Base-by-base conservation (phyloP, 1,139 yeast genomes). In the Pichia sp. region DNA sequence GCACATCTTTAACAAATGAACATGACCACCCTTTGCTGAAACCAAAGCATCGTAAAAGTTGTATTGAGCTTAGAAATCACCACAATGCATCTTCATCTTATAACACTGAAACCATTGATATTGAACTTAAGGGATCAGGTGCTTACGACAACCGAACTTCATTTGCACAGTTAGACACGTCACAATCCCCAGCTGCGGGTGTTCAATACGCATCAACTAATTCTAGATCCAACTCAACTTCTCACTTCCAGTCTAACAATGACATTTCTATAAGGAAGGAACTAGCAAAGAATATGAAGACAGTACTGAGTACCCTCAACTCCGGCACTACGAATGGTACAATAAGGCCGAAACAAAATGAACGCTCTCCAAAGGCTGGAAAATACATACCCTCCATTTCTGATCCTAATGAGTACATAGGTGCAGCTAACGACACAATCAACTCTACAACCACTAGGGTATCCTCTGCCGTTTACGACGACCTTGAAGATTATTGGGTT, bases 401-500 rank as follows among this genome's bases (percentile, higher is more conserved):
- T n/a, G n/a, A n/a, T n/a, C n/a, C n/a, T n/a, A n/a, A n/a, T n/a
- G n/a, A n/a, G n/a, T n/a, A n/a, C n/a, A n/a, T n/a, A n/a, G n/a
- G n/a, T n/a, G n/a, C n/a, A n/a, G n/a, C n/a, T n/a, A n/a, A n/a
- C n/a, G n/a, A n/a, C n/a, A n/a, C n/a, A n/a, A n/a, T n/a, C n/a
- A n/a, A n/a, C n/a, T 14, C 27, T 5, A 25, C 16, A 11, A 35
- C 39, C 3, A 35, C 33, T 4, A 19, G 30, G 7, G 30, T 51
- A 1, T 46, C 53, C 3, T 51, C 58, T 18, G 55, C 49, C 6
- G 22, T 55, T 12, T 52, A 53, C 33, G 59, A 55, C 30, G 58
- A 56, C 35, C 38, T 56, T 15, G 50, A 53, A 14, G 52, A 56
- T 32, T 55, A 54, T 32, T 56, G 60, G 60, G 42, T 54, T 27